Base-by-base conservation (phyloP, 1,284 basidiomycete species). In the Marasmius oreades region DNA sequence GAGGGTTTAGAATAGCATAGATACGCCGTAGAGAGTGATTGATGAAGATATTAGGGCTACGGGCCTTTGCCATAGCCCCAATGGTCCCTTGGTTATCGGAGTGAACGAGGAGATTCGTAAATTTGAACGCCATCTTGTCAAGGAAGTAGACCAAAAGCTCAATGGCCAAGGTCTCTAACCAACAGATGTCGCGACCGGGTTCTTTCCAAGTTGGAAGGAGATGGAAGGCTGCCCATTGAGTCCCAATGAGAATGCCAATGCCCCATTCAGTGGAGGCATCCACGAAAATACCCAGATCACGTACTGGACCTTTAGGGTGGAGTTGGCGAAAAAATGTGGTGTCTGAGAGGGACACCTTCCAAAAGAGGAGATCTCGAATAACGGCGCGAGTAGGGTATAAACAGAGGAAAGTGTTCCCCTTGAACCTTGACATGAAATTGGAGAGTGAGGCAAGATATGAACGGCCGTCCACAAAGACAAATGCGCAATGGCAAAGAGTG, bases 51-150 rank as follows among this genome's bases (percentile, higher is more conserved):
- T 61, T 60, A 8, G 52, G 48, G 5, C 46, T 50, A 16, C 55
- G 55, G 8, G 46, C 53, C 42, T 61, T 63, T 11, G 7, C 10
- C 26, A 51, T 43, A 2, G 56, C 55, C 2, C 60, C 53, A 34
- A 58, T 58, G 26, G 56, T 46, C 11, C 56, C 56, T 11, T 58
- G 22, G n/a, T 55, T 58, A 24, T 58, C 51, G 3, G 47, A 55
- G n/a, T 55, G 47, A 22, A 55, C 33, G 1, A 50, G 18, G 16
- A 55, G 20, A 3, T 39, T 33, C 4, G n/a, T 8, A 12, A 43
- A 22, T 0, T 11, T 2, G 22, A 28, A 43, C 1, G 20, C 36
- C 3, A 10, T 11, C 2, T 33, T 8, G 3, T 20, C 36, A 18
- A 55, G 36, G 47, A 51, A 51, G 18, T 55, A 51, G 2, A 51